phyloP scores from a whole-genome alignment of 2,329 filamentous ascomycete genomes.

The Fusarium dlaminii region DNA sequence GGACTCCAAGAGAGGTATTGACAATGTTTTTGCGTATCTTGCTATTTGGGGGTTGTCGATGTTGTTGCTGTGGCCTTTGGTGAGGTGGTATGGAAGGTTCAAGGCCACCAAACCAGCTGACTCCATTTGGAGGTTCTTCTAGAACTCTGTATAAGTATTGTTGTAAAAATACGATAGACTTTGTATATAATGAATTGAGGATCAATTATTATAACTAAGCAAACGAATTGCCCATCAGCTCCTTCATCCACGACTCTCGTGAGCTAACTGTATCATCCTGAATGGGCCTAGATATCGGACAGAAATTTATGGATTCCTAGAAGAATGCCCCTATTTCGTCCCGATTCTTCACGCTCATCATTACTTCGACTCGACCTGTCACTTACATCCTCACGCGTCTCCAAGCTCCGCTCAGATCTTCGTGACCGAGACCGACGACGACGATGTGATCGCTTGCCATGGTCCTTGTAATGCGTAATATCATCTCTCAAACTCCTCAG shows the following conservation, averaged over 20 bases:
- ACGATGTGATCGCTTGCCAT: background rate
- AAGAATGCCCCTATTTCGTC: background rate
- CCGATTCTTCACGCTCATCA: background rate
- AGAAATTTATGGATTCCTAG: background rate
- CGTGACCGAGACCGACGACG: background rate
- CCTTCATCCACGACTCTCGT: background rate
- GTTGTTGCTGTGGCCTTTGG: slow-evolving; percentile 53
- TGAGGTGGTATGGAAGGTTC: slow-evolving; percentile 54
- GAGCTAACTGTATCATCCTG: accelerated
- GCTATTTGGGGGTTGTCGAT: slow-evolving; percentile 49
- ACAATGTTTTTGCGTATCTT: slow-evolving; percentile 51
- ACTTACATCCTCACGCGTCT: background rate
- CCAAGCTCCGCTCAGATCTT: background rate
- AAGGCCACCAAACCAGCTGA: slow-evolving; percentile 54
- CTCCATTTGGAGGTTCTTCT: slow-evolving; percentile 60
- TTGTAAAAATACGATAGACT: background rate
- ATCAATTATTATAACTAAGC: background rate
- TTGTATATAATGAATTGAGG: background rate
- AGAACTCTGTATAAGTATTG: background rate
- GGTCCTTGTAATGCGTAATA: background rate
- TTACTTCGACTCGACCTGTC: background rate
- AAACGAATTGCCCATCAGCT: background rate
- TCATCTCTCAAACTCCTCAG: slow-evolving; percentile 6
- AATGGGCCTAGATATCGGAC: background rate
- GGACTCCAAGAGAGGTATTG: slow-evolving; percentile 44